These are phyloP conservation scores for Daedaleopsis sinensis DNA, from an alignment of 768 basidiomycete genomes.

Conservation along the genomic window DNA sequence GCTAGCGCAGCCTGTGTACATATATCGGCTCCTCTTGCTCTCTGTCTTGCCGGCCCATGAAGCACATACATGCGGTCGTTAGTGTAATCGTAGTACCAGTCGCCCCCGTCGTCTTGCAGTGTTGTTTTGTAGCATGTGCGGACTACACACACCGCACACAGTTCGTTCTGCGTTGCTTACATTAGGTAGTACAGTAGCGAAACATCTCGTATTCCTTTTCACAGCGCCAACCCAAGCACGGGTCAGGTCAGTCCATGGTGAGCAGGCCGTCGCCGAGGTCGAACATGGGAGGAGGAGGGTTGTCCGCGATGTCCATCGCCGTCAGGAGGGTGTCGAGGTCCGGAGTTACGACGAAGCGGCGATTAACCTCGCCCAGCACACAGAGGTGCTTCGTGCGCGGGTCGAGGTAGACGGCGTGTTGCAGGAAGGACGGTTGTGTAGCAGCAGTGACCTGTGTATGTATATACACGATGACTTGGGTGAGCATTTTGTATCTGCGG, in stretches of 20 bases:
- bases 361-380: slow-evolving; percentile 86
- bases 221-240: neutral
- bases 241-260: slow-evolving; percentile 32
- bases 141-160: neutral
- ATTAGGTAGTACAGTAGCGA: slow-evolving; percentile 19
- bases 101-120: neutral
- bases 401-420: slow-evolving; percentile 83
- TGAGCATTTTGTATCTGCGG: neutral
- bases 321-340: slow-evolving; percentile 75
- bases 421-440: slow-evolving; percentile 85
- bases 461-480: neutral
- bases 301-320: slow-evolving; percentile 62
- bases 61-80: neutral
- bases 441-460: slow-evolving; percentile 74
- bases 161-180: slow-evolving; percentile 11
- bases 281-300: slow-evolving; percentile 22
- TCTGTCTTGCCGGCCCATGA: neutral
- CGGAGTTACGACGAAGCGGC: slow-evolving; percentile 83
- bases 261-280: slow-evolving; percentile 52
- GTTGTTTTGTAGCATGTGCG: slow-evolving; percentile 4
- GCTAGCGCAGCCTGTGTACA: neutral
- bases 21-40: neutral
- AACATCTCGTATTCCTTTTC: neutral
- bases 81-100: slow-evolving; percentile 13
- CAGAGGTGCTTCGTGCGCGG: slow-evolving; percentile 55